Evolutionary conservation across 352 stramenopile genomes (phyloP), one percentile per base, ranked within the genome.

Genomic region (Phytopythium litorale): DNA sequence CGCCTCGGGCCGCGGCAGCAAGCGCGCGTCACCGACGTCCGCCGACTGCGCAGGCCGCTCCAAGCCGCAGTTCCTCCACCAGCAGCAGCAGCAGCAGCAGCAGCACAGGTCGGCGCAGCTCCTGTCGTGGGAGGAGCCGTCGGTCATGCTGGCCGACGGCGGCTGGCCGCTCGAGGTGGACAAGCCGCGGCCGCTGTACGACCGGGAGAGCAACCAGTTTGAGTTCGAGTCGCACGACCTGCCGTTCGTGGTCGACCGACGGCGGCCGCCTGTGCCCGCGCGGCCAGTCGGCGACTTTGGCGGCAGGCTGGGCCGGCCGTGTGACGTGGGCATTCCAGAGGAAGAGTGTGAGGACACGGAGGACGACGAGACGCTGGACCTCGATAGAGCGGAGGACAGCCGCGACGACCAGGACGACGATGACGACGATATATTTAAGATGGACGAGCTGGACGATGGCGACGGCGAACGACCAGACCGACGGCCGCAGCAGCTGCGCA

Each of bases 361-460:
- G 7, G 75, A 86, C 3, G 65, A 84, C 57, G 68, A 75, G 30
- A 55, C 58, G 23, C 66, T 78, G 53, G 68, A 67, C 16, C 43
- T 65, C 37, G 52, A 81, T 32, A 57, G 51, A 57, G 51, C 32
- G 30, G 51, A 57, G 15, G 30, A 57, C 51, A 45, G 51, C 21
- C 51, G 32, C 23, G 63, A 65, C 1, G 65, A 72, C 40, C 65
- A 58, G 57, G 72, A 80, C 37, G 65, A 66, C 15, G 66, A 82
- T 38, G 72, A 84, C 21, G 75, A 78, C 33, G 76, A 76, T 57
- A 92, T 92, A 78, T 92, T 92, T 77, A 79, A 79, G 65, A 92
- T 92, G 83, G 83, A 92, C 37, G 64, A 64, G 68, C 68, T 84
- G 57, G 60, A 30, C 40, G 65, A 35, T 43, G 46, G 63, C 56